Percentiles rank a stretch among this genome's conserved stretches.
These are phyloP conservation scores for Colletotrichum tropicale DNA, from an alignment of 2,329 filamentous ascomycete species.

Conservation along the genomic window DNA sequence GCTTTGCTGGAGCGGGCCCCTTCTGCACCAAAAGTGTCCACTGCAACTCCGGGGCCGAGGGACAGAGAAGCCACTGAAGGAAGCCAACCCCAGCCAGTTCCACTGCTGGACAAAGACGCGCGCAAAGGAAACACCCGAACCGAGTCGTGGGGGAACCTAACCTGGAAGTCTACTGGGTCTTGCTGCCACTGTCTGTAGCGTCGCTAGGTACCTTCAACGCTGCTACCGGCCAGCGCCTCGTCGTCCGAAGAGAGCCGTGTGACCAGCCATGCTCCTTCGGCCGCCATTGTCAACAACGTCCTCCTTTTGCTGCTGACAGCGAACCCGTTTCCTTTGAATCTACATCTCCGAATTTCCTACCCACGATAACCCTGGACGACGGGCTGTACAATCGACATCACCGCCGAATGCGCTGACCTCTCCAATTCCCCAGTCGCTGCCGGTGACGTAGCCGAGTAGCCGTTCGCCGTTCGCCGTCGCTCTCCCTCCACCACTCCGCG, in stretches of 20 bases:
- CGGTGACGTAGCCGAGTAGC: slow-evolving; percentile 6
- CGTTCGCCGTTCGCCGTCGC: not conserved
- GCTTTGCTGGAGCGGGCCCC: not conserved
- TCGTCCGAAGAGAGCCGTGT: slow-evolving; percentile 17
- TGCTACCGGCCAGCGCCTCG: not conserved
- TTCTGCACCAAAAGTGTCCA: not conserved
- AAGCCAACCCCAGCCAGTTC: not conserved
- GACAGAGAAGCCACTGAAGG: not conserved
- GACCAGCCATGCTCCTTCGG: not conserved
- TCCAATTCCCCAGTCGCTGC: not conserved
- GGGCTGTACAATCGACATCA: not conserved
- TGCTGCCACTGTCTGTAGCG: not conserved
- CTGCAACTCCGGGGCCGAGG: slow-evolving; percentile 18
- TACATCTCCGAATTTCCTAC: not conserved
- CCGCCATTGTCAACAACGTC: not conserved
- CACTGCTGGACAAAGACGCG: not conserved
- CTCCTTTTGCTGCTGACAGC: not conserved
- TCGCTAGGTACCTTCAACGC: not conserved
- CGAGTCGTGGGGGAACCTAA: slow-evolving; percentile 1
- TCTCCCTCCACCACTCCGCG: not conserved
- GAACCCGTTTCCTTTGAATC: not conserved
- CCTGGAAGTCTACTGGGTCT: not conserved
- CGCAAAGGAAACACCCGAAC: not conserved
- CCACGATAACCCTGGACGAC: not conserved
- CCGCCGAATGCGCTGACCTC: not conserved